Evolutionary conservation across 2,329 filamentous ascomycete species (phyloP).

Genomic region (Verticillium tricorpus): DNA sequence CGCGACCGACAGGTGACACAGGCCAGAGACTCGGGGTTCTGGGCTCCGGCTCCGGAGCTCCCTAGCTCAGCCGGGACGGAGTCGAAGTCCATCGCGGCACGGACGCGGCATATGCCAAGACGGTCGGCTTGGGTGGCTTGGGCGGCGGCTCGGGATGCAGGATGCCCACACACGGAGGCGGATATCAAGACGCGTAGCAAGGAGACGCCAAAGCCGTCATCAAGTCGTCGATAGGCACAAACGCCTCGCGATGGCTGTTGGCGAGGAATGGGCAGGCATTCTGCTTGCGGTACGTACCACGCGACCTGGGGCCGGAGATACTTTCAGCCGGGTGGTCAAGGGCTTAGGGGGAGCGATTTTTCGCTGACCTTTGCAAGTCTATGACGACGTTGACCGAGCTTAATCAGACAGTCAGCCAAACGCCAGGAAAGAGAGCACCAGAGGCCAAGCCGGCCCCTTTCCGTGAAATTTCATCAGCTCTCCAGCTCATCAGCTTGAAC

Average conservation of each 20-base stretch:
- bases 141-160: background rate
- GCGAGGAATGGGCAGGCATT: background rate
- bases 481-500: background rate
- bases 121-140: background rate
- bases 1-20: constrained; percentile 79
- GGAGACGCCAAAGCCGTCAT: background rate
- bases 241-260: background rate
- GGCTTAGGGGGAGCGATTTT: background rate
- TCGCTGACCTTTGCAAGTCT: background rate
- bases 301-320: background rate
- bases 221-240: background rate
- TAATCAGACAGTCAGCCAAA: background rate
- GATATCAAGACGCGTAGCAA: background rate
- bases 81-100: background rate
- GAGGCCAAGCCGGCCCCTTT: background rate
- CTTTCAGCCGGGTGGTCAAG: background rate
- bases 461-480: background rate
- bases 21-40: constrained; percentile 52
- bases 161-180: background rate
- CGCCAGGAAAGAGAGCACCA: background rate
- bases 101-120: background rate
- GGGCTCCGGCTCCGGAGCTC: background rate
- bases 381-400: background rate
- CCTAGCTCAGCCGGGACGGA: background rate
- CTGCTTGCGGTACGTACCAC: background rate